Evolutionary conservation across 1,284 basidiomycete species (phyloP).

Genomic region (Ustilago hordei): DNA sequence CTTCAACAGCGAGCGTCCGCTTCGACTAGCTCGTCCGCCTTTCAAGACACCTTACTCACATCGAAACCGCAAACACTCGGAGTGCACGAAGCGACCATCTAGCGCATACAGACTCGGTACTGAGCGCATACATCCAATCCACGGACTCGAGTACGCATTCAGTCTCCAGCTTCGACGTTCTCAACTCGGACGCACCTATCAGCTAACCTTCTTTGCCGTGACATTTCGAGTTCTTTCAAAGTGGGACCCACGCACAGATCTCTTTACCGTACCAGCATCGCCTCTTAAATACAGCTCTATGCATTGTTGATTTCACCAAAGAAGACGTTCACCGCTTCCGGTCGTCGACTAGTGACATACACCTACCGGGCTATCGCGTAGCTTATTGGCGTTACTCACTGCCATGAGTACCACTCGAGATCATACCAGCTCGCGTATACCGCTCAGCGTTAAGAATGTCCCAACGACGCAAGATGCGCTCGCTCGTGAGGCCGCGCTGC

Average conservation of each 20-base stretch:
- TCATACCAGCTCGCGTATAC: constrained; percentile 35
- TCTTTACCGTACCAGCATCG: neutral
- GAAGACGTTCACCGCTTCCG: constrained; percentile 12
- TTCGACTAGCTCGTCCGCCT: neutral
- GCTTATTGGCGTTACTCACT: constrained; percentile 6
- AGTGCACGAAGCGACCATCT: neutral
- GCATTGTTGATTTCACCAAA: constrained; percentile 12
- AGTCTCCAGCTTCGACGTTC: constrained; percentile 1
- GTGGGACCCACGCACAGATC: neutral
- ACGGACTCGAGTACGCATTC: constrained; percentile 10
- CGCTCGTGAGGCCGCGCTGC: constrained; percentile 22
- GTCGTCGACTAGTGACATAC: constrained; percentile 10
- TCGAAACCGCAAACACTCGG: too few species aligned
- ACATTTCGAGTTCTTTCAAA: neutral
- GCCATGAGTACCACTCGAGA: constrained; percentile 44
- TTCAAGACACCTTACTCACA: neutral
- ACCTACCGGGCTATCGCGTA: neutral
- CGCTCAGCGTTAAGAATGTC: constrained; percentile 50
- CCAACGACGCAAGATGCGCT: constrained; percentile 33
- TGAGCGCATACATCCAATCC: constrained; percentile 18
- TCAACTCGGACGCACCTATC: neutral
- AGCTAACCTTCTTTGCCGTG: neutral
- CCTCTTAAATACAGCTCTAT: constrained; percentile 8
- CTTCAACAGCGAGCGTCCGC: neutral
- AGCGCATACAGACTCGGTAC: constrained; percentile 19